Evolutionary conservation across 2,329 filamentous ascomycete genomes (phyloP), one percentile per base, ranked within the genome.

Genomic region (Chaetomium olivaceum): DNA sequence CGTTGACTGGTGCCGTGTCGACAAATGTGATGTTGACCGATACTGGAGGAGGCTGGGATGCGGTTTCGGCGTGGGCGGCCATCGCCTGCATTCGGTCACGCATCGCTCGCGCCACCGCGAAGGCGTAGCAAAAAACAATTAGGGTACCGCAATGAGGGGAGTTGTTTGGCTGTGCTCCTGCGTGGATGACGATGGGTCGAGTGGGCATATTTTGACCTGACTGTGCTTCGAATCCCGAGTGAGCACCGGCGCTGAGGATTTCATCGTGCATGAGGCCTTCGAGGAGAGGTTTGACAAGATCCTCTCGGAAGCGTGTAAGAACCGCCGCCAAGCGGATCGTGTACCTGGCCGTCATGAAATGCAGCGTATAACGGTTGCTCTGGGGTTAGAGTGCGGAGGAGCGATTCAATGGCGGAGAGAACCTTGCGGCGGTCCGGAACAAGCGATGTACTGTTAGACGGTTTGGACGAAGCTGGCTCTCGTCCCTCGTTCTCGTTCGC

Each of bases 131-230:
- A n/a, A 66, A 62, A 31, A 62, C 59, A 14, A 59, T 48, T 1
- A 66, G 54, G 11, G 59, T 66, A 33, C 60, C 64, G 50, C 39
- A 36, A 25, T 66, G 64, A 3, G 64, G 59, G 3, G 59, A 66
- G 55, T 62, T 62, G 48, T 66, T 66, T 3, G 64, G 64, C 56
- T 66, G 64, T 14, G 39, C 43, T 27, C 64, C 64, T 33, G 56
- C 59, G 14, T 62, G 59, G 50, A 65, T 51, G 51, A 65, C 25
- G 39, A 65, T 65, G 29, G 63, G 63, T 3, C 58, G 58, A 8
- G 36, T 57, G 14, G 63, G 63, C 16, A 65, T 51, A 19, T 19
- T 16, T 8, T 2, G 7, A 7, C 21, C 25, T 14, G 11, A 12
- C 9, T 9, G 12, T 12, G 14, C 52, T 4, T 50, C 29, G 23